phyloP scores from a whole-genome alignment of 352 stramenopile genomes.

The Aphanomyces cochlioides region DNA sequence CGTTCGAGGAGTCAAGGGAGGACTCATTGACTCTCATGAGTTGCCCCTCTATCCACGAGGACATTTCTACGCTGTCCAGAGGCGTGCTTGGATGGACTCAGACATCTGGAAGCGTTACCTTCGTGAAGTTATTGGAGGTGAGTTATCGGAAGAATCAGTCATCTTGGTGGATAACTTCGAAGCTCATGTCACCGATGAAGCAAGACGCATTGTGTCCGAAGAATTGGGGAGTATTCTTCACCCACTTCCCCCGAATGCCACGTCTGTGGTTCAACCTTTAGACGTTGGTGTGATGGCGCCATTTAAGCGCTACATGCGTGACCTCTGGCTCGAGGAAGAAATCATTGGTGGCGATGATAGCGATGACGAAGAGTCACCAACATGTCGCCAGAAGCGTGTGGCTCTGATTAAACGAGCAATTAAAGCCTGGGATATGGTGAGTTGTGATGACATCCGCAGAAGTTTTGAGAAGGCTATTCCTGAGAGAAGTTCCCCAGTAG shows the following conservation, averaged over 20 bases:
- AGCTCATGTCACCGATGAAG: not conserved
- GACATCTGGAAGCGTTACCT: not conserved
- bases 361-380: no score
- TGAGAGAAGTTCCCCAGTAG: no score
- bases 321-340: not conserved
- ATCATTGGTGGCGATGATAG: no score
- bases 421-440: no score
- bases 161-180: slow-evolving; percentile 16
- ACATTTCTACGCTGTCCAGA: slow-evolving; percentile 22
- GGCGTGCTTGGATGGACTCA: slow-evolving; percentile 18
- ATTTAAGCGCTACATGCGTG: slow-evolving; percentile 10
- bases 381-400: no score
- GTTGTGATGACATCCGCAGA: no score
- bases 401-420: no score
- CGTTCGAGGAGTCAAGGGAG: not conserved
- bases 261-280: slow-evolving; percentile 16
- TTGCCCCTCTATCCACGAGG: not conserved
- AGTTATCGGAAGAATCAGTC: not conserved
- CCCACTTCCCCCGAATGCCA: slow-evolving; percentile 1
- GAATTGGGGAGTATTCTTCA: slow-evolving; percentile 13
- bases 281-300: slow-evolving; percentile 20
- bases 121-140: not conserved
- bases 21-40: slow-evolving; percentile 17
- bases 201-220: not conserved
- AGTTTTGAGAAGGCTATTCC: no score